Conservation (phyloP, 805 yeast genomes). For the Lachancea sp. region DNA sequence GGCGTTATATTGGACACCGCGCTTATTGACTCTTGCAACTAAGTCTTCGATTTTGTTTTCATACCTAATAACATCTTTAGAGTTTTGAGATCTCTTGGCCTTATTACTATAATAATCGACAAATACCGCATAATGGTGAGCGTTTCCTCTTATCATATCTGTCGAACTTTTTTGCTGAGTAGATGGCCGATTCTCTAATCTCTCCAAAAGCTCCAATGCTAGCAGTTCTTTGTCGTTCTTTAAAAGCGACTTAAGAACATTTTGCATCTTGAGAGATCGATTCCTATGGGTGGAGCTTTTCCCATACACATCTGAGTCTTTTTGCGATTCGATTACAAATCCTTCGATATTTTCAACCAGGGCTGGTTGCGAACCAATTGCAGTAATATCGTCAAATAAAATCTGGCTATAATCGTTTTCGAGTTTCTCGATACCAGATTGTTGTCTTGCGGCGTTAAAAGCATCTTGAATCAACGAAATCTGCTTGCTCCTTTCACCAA, state of each 20-base stretch:
- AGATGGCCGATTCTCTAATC: conserved; percentile 28
- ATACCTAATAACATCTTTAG: background rate
- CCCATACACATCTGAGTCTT: conserved; percentile 8
- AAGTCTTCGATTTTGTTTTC: conserved; percentile 26
- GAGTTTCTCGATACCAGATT: conserved; percentile 16
- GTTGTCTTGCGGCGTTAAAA: conserved; percentile 15
- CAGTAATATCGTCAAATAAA: conserved; percentile 16
- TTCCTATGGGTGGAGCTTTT: conserved; percentile 9
- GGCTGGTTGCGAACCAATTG: conserved; percentile 15
- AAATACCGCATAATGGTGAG: conserved; percentile 39
- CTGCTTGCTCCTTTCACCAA: conserved; percentile 7
- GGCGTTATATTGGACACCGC: conserved; percentile 31
- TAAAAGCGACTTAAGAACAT: conserved; percentile 25
- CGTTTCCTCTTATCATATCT: conserved; percentile 22
- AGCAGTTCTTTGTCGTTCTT: conserved; percentile 19
- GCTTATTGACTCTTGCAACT: conserved; percentile 29
- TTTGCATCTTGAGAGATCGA: conserved; percentile 21
- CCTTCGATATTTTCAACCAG: conserved; percentile 16
- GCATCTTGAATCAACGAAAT: conserved; percentile 11
- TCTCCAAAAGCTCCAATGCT: conserved; percentile 32
- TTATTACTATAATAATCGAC: conserved; percentile 30
- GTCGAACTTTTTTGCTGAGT: conserved; percentile 3
- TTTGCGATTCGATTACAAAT: conserved; percentile 11
- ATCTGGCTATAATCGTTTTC: conserved; percentile 17
- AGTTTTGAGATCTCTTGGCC: background rate